Evolutionary conservation across 2,329 filamentous ascomycete species (phyloP).

Genomic region (Elsinoe batatas): DNA sequence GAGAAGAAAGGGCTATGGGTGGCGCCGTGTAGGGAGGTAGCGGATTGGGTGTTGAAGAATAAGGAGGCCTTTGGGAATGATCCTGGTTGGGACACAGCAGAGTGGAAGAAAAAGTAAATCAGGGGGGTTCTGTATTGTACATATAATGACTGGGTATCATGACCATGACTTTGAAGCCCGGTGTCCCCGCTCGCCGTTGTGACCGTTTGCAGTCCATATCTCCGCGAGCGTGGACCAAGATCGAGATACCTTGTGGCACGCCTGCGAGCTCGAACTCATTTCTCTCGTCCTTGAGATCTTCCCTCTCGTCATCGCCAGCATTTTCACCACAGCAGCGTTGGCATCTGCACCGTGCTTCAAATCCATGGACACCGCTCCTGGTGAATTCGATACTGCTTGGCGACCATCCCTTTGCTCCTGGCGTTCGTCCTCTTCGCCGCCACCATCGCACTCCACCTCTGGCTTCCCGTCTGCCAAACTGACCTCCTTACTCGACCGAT

Average conservation of each 20-base stretch:
- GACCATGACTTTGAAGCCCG: background rate
- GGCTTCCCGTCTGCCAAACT: background rate
- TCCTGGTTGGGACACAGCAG: conserved; percentile 24
- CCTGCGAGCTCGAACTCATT: too few species aligned
- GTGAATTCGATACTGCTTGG: too few species aligned
- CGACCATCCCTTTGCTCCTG: too few species aligned
- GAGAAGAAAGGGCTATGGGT: conserved; percentile 24
- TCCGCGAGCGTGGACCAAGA: too few species aligned
- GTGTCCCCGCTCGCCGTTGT: background rate
- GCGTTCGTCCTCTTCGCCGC: too few species aligned
- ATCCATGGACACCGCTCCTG: too few species aligned
- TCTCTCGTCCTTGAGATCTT: too few species aligned
- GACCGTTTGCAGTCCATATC: background rate
- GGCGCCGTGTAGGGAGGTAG: conserved; percentile 23
- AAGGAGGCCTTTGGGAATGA: conserved; percentile 20
- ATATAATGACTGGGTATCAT: background rate
- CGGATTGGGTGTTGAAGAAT: conserved; percentile 21
- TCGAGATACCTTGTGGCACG: too few species aligned
- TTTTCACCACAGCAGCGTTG: too few species aligned
- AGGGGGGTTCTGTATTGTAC: background rate
- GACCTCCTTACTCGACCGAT: background rate
- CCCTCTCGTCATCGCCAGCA: too few species aligned
- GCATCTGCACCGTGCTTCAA: too few species aligned
- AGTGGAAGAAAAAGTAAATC: conserved; percentile 23
- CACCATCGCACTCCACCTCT: background rate